These are phyloP conservation scores for Xylaria scruposa DNA, from an alignment of 495 filamentous ascomycete genomes.

Conservation along the genomic window DNA sequence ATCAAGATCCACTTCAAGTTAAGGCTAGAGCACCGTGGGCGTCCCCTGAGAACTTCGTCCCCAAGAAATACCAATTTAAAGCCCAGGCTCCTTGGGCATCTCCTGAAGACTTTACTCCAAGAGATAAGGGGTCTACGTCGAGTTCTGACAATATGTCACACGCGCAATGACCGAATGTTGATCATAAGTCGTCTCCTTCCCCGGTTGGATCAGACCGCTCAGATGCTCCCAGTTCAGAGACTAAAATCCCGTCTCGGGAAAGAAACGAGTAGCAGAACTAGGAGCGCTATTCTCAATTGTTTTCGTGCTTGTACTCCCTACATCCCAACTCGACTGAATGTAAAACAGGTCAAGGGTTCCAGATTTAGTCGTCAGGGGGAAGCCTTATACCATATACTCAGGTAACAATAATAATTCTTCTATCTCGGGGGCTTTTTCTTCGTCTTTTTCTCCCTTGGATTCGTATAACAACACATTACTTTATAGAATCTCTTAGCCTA, in stretches of 20 bases:
- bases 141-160: neutral
- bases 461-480: no score
- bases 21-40: slow-evolving; percentile 3
- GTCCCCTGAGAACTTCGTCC: neutral
- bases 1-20: neutral
- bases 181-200: neutral
- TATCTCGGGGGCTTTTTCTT: no score
- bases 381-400: neutral
- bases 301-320: no score
- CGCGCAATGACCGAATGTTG: neutral
- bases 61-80: neutral
- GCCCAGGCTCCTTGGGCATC: neutral
- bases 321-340: no score
- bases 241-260: neutral
- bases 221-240: neutral
- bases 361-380: neutral
- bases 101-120: neutral
- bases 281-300: no score
- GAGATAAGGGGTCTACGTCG: neutral
- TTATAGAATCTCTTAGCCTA: no score
- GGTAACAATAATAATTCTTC: no score
- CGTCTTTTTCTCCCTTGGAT: no score
- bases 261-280: neutral
- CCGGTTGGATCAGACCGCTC: neutral
- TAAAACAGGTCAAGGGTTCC: no score